These are phyloP conservation scores for Hymenoscyphus infarciens DNA, from an alignment of 2,329 filamentous ascomycete species.

Conservation along the genomic window DNA sequence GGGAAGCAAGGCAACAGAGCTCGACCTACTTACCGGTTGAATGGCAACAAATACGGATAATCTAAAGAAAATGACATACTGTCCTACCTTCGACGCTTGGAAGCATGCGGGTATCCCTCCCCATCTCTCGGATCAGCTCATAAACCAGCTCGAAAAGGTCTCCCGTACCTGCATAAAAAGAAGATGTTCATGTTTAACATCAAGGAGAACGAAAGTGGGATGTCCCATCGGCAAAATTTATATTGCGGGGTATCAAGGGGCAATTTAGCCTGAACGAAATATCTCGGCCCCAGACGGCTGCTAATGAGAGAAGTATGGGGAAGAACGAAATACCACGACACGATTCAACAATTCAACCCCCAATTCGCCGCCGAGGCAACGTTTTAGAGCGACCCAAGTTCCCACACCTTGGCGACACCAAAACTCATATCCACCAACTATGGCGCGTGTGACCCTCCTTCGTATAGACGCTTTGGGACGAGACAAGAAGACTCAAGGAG, in stretches of 20 bases:
- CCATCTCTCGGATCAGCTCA: too few relatives aligned
- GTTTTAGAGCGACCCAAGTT: constrained; percentile 4
- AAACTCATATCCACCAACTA: too few relatives aligned
- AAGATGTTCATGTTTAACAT: too few relatives aligned
- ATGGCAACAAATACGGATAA: neutral
- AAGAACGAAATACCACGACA: neutral
- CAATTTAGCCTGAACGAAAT: constrained; percentile 26
- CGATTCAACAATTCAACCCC: neutral
- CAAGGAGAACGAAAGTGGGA: too few relatives aligned
- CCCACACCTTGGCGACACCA: too few relatives aligned
- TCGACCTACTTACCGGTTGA: constrained; percentile 12
- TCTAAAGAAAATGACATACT: neutral
- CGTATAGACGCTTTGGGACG: constrained; percentile 10
- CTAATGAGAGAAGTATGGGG: constrained; percentile 6
- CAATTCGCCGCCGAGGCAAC: neutral
- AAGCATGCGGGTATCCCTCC: neutral
- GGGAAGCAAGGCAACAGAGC: constrained; percentile 7
- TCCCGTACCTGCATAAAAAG: too few relatives aligned
- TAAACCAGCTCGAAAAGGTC: too few relatives aligned
- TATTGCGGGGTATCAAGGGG: constrained; percentile 26
- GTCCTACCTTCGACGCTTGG: neutral
- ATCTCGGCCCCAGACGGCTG: constrained; percentile 10
- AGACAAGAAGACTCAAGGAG: neutral
- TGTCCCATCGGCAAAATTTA: constrained; percentile 23
- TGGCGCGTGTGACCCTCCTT: constrained; percentile 15